phyloP scores from a whole-genome alignment of 768 basidiomycete species.

The Tephrocybe sp. region DNA sequence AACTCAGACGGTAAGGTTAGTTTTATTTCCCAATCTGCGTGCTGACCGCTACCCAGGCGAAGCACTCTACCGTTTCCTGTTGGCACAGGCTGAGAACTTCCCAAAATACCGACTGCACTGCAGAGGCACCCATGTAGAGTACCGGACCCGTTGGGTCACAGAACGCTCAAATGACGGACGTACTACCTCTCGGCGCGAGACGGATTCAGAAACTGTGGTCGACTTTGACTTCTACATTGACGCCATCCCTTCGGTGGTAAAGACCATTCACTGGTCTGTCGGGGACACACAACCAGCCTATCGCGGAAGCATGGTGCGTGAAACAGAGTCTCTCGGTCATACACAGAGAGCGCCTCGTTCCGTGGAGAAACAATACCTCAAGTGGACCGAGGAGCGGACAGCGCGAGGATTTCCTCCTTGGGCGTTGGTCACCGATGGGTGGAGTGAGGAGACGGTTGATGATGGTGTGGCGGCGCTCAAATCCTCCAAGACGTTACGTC shows the following conservation, averaged over 20 bases:
- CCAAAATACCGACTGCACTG: constrained; percentile 46
- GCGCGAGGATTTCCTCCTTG: constrained; percentile 53
- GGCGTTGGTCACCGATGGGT: constrained; percentile 25
- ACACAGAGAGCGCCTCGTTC: constrained; percentile 33
- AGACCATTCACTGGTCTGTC: constrained; percentile 50
- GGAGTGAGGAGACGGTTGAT: constrained; percentile 16
- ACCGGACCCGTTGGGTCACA: constrained; percentile 39
- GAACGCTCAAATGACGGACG: constrained; percentile 26
- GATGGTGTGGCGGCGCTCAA: constrained; percentile 28
- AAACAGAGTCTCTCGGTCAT: constrained; percentile 42
- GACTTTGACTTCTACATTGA: constrained; percentile 69
- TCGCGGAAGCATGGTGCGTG: constrained; percentile 53
- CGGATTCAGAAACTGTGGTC: constrained; percentile 48
- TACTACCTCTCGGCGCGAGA: constrained; percentile 36
- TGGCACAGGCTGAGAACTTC: constrained; percentile 44
- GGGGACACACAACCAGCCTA: constrained; percentile 59
- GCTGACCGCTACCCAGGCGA: constrained; percentile 43
- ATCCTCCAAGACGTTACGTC: constrained; percentile 62
- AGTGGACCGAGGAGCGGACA: constrained; percentile 44
- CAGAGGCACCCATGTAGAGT: constrained; percentile 53
- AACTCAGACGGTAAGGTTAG: constrained; percentile 55
- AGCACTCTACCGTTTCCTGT: constrained; percentile 66
- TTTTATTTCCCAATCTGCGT: neutral
- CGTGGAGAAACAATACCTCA: constrained; percentile 41
- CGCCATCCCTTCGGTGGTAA: constrained; percentile 36